A percentile compares a stretch with the other conserved stretches of the same genome.
These are phyloP conservation scores for Cotoneaster glaucophyllus DNA, from an alignment of 306 rosid genomes.

Conservation along the genomic window DNA sequence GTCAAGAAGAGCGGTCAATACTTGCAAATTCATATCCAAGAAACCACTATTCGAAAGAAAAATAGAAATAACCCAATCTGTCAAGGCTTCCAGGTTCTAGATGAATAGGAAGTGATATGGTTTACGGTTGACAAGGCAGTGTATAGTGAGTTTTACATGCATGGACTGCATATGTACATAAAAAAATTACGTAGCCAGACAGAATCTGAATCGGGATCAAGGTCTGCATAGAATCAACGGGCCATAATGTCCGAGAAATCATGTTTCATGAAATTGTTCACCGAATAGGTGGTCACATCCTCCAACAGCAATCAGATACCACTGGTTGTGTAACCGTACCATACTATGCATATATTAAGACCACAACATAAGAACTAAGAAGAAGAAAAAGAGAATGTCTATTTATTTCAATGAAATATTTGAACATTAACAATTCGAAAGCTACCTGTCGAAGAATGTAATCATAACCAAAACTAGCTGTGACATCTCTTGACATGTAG, in stretches of 20 bases:
- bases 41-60: background rate
- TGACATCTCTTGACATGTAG: constrained; percentile 84
- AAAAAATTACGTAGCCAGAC: background rate
- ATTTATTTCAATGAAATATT: constrained; percentile 2
- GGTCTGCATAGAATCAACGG: background rate
- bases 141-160: background rate
- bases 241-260: background rate
- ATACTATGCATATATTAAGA: background rate
- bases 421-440: background rate
- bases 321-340: background rate
- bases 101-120: background rate
- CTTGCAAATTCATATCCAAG: background rate
- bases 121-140: background rate
- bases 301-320: background rate
- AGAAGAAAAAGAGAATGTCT: background rate
- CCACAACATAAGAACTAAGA: background rate
- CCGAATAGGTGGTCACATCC: background rate
- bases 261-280: background rate
- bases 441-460: constrained; percentile 88
- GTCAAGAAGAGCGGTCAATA: background rate
- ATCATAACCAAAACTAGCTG: constrained; percentile 86
- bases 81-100: background rate
- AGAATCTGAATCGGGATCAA: background rate
- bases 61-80: background rate
- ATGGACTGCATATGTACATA: background rate